Base-by-base conservation (phyloP, 1,139 yeast species). In the Zygotorulaspora mrakii region DNA sequence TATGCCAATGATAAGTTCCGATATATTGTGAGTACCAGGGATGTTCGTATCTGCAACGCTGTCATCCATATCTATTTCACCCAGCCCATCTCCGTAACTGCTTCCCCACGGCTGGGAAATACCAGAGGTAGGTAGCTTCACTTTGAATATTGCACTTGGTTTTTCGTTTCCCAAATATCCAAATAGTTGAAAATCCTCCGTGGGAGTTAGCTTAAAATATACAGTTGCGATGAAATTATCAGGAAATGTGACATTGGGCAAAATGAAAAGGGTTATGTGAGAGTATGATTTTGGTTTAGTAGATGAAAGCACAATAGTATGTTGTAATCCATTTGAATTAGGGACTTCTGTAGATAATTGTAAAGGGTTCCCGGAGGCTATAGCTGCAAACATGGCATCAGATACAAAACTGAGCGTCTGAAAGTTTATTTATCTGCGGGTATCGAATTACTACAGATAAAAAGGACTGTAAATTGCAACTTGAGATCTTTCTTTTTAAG, bases 61-160 rank as follows among this genome's bases (percentile, higher is more conserved):
- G 14, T 64, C 66, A 25, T 62, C 69, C 66, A 66, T 66, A 40
- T 69, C 76, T 18, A 65, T 61, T 37, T 67, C 70, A 10, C 67
- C 68, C 3, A 64, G 57, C 11, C 65, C 68, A 34, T 53, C 54
- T 1, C 47, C 44, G 17, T 62, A 33, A n/a, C 37, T 68, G 13
- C 39, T 23, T 54, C 59, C 27, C 36, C 49, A 58, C 30, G 54
- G 40, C n/a, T 56, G 35, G 21, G 49, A 43, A 11, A 42, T 32
- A 18, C 48, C 39, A 6, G 57, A 38, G 34, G 48, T 43, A 17
- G 65, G 58, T 69, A 80, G 60, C 35, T 78, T 83, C 46, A 91
- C 73, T 57, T 81, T 83, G 68, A 85, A 91, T 5, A 91, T 91
- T 0, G 97, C 96, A 41, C 95, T 84, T 16, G 95, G 97, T 59